Evolutionary conservation across 352 stramenopile species (phyloP).

Genomic region (Pythium periplocum): DNA sequence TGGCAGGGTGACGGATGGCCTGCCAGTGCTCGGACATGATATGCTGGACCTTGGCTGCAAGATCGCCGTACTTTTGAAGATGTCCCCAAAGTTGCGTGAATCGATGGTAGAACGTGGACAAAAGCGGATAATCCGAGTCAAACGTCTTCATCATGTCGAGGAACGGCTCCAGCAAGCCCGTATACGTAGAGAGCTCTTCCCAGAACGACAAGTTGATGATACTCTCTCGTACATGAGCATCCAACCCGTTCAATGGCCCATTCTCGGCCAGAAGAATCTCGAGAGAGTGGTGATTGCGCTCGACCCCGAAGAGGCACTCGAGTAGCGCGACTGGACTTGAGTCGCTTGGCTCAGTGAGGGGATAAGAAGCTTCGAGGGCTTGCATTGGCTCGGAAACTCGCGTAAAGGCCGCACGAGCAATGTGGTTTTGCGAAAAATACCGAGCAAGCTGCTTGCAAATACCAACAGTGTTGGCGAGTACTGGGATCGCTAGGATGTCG

Average conservation of each 20-base stretch:
- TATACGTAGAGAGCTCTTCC: slow-evolving; percentile 47
- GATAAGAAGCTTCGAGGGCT: slow-evolving; percentile 28
- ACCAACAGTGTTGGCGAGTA: slow-evolving; percentile 30
- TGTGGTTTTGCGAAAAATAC: slow-evolving; percentile 44
- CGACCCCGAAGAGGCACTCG: slow-evolving; percentile 43
- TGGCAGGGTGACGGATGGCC: slow-evolving; percentile 52
- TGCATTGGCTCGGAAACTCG: slow-evolving; percentile 49
- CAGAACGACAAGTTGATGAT: slow-evolving; percentile 48
- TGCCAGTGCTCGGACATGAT: slow-evolving; percentile 61
- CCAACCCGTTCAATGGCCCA: slow-evolving; percentile 27
- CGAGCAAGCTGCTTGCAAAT: slow-evolving; percentile 34
- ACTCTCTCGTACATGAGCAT: slow-evolving; percentile 30
- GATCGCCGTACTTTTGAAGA: slow-evolving; percentile 48
- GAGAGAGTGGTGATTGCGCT: slow-evolving; percentile 52
- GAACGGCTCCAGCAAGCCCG: slow-evolving; percentile 58
- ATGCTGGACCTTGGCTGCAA: slow-evolving; percentile 40
- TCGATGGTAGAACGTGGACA: slow-evolving; percentile 72
- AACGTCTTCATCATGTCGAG: slow-evolving; percentile 64
- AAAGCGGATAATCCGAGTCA: slow-evolving; percentile 48
- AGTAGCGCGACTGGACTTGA: slow-evolving; percentile 28
- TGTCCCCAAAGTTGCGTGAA: slow-evolving; percentile 65
- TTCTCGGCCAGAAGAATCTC: slow-evolving; percentile 57
- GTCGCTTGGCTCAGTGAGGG: slow-evolving; percentile 28
- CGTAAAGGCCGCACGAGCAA: slow-evolving; percentile 36
- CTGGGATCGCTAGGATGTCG: slow-evolving; percentile 45